Percentiles rank a stretch among this genome's conserved stretches.
Conservation (phyloP, 345 rosid species). For the Cardiospermum halicacabum region DNA sequence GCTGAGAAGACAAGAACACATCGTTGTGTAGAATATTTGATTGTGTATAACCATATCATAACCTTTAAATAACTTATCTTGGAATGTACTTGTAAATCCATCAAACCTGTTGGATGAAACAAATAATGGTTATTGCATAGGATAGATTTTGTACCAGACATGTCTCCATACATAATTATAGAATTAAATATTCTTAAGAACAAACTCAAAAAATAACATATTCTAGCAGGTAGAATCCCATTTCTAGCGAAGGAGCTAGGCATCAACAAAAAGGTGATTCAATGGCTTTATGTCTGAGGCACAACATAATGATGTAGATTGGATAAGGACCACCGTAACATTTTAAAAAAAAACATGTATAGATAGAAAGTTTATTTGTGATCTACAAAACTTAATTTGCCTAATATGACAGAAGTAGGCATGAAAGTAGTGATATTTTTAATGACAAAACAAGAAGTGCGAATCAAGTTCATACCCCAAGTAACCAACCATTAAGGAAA, state of each 20-base stretch:
- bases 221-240: neutral
- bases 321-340: neutral
- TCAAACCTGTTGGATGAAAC: conserved; percentile 58
- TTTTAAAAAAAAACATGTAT: neutral
- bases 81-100: conserved; percentile 98
- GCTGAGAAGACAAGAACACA: conserved; percentile 79
- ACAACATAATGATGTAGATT: neutral
- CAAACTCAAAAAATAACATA: too few species aligned
- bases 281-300: neutral
- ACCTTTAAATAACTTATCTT: conserved; percentile 91
- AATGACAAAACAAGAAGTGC: conserved; percentile 10
- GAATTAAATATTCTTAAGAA: neutral
- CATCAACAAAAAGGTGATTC: neutral
- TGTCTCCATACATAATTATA: neutral
- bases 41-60: conserved; percentile 95
- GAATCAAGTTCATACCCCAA: conserved; percentile 59
- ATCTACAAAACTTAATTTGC: neutral
- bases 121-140: conserved; percentile 9
- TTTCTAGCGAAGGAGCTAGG: neutral
- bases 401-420: neutral
- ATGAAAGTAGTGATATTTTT: neutral
- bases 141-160: neutral
- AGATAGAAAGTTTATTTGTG: neutral
- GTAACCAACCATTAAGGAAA: conserved; percentile 84
- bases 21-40: conserved; percentile 92